Evolutionary conservation across 352 stramenopile species (phyloP).

Genomic region (Globisporangium cystogenes): DNA sequence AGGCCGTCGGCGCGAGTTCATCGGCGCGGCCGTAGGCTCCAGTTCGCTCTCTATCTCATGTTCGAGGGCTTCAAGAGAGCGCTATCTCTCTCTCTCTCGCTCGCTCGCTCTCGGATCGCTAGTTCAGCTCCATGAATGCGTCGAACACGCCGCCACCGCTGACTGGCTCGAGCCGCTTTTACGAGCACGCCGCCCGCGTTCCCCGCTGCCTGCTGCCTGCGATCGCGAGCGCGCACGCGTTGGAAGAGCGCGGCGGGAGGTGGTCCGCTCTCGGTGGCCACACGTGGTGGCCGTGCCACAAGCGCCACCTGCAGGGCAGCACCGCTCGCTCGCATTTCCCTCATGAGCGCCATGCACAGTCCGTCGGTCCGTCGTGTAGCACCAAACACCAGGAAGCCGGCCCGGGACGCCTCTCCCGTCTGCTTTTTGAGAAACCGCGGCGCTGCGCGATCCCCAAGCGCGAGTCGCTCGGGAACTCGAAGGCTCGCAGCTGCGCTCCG

Average conservation of each 20-base stretch:
- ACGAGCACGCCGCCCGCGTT: not conserved
- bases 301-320: not conserved
- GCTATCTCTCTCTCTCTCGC: not conserved
- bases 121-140: not conserved
- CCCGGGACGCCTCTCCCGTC: not conserved
- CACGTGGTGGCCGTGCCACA: not conserved
- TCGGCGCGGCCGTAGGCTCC: no score
- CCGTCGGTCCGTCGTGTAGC: no score
- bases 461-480: no score
- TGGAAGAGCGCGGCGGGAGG: not conserved
- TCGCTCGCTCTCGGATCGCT: no score
- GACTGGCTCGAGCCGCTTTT: not conserved
- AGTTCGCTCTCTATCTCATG: no score
- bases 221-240: not conserved
- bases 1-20: no score
- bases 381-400: not conserved
- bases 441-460: not conserved
- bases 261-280: not conserved
- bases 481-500: not conserved
- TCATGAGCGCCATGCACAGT: no score
- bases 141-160: not conserved
- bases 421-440: slow-evolving; percentile 1
- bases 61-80: no score
- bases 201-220: not conserved
- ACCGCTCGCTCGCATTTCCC: not conserved